Conservation (phyloP, 1,284 basidiomycete species). For the Apiotrichum domesticum region DNA sequence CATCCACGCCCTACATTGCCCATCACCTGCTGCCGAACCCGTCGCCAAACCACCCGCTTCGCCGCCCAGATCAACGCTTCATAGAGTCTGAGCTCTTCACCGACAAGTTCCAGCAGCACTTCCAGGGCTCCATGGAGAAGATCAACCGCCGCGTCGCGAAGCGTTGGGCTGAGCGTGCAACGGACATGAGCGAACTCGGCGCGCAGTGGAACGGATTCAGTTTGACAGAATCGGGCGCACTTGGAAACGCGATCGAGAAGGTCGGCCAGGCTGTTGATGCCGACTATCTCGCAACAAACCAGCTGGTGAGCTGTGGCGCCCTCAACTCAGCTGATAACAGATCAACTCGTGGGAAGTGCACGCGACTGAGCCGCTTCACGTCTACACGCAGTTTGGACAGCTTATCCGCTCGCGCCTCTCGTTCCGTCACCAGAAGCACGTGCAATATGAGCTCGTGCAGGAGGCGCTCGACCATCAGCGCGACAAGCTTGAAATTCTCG, state of each 20-base stretch:
- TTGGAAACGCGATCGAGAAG: slow-evolving; percentile 44
- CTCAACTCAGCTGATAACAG: slow-evolving; percentile 48
- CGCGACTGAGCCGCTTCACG: slow-evolving; percentile 92
- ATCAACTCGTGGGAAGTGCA: slow-evolving; percentile 84
- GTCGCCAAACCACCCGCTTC: slow-evolving; percentile 73
- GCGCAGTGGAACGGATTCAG: slow-evolving; percentile 94
- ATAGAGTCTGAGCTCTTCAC: slow-evolving; percentile 95
- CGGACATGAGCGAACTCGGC: slow-evolving; percentile 90
- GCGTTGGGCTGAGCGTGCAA: slow-evolving; percentile 86
- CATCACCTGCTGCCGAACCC: slow-evolving; percentile 69
- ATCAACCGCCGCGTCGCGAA: slow-evolving; percentile 86
- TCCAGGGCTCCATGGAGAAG: slow-evolving; percentile 89
- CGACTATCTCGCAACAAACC: slow-evolving; percentile 86
- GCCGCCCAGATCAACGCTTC: slow-evolving; percentile 87
- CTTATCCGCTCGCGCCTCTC: slow-evolving; percentile 91
- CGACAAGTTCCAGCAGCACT: slow-evolving; percentile 87
- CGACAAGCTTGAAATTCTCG: slow-evolving; percentile 80
- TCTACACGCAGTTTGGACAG: slow-evolving; percentile 88
- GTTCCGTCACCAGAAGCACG: slow-evolving; percentile 96
- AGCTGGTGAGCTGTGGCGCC: slow-evolving; percentile 56
- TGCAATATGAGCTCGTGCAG: slow-evolving; percentile 95
- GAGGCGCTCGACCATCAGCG: slow-evolving; percentile 82
- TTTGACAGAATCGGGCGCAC: slow-evolving; percentile 54
- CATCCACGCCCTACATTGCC: slow-evolving; percentile 40
- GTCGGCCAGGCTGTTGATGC: slow-evolving; percentile 88